A percentile compares a stretch with the other conserved stretches of the same genome.
These are phyloP conservation scores for Ophryocystis elektroscirrha DNA, from an alignment of 169 alveolate genomes.

Conservation along the genomic window DNA sequence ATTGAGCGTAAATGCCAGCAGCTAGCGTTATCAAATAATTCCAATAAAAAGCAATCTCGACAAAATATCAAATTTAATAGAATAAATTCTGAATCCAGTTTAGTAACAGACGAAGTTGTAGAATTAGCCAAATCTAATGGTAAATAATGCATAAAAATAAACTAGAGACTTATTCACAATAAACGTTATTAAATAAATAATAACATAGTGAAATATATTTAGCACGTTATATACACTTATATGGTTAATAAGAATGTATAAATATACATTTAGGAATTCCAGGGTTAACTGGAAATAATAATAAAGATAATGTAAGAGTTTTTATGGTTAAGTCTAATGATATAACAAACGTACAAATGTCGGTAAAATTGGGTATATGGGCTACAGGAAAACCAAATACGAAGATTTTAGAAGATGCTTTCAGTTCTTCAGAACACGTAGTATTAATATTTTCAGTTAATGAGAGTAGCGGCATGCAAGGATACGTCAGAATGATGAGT, in stretches of 20 bases:
- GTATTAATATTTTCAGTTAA: constrained; percentile 42
- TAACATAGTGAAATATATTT: not conserved
- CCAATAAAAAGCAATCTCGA: too few species aligned
- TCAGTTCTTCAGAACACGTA: constrained; percentile 28
- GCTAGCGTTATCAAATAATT: too few species aligned
- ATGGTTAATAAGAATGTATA: not conserved
- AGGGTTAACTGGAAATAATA: not conserved
- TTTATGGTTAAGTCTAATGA: constrained; percentile 40
- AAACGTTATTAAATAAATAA: too few species aligned
- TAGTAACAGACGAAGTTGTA: too few species aligned
- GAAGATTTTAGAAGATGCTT: constrained; percentile 23
- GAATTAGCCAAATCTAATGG: too few species aligned
- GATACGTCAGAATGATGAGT: constrained; percentile 41
- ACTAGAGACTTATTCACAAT: too few species aligned
- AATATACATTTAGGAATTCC: not conserved
- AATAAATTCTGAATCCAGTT: too few species aligned
- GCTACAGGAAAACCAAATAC: constrained; percentile 41
- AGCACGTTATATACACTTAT: not conserved
- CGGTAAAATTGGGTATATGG: constrained; percentile 44
- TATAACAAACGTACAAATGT: constrained; percentile 33
- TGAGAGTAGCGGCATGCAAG: constrained; percentile 53
- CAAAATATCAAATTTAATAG: too few species aligned
- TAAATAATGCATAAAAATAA: too few species aligned
- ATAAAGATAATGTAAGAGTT: constrained; percentile 15
- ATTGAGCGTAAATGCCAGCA: not conserved